phyloP scores from a whole-genome alignment of 345 rosid genomes.

The Dipteronia dyeriana region DNA sequence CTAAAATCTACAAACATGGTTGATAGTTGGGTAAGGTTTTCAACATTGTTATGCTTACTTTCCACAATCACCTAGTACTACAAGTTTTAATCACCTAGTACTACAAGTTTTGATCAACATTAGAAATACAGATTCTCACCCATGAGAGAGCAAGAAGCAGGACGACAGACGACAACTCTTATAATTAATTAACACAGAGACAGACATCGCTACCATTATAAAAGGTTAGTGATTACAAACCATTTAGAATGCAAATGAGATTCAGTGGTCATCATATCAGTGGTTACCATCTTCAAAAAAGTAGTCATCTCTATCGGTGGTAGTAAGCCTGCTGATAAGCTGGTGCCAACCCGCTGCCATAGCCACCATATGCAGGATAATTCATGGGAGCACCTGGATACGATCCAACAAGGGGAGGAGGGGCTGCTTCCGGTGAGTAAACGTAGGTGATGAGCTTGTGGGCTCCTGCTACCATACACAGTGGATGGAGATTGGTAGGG shows the following conservation, averaged over 20 bases:
- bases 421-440: constrained; percentile 64
- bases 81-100: too few relatives aligned
- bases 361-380: constrained; percentile 62
- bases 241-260: constrained; percentile 49
- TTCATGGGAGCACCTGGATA: constrained; percentile 62
- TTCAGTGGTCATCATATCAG: constrained; percentile 59
- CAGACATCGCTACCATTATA: constrained; percentile 50
- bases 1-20: constrained; percentile 27
- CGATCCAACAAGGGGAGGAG: constrained; percentile 47
- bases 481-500: constrained; percentile 74
- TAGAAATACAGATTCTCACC: constrained; percentile 61
- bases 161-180: constrained; percentile 22
- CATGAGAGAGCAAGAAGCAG: constrained; percentile 35
- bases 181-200: constrained; percentile 63
- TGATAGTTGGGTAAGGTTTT: constrained; percentile 25
- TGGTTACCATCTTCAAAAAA: constrained; percentile 61
- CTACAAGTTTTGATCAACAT: constrained; percentile 53
- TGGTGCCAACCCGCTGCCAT: constrained; percentile 59
- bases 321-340: constrained; percentile 86
- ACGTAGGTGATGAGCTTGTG: constrained; percentile 51
- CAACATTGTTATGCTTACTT: constrained; percentile 46
- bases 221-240: constrained; percentile 81
- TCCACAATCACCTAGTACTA: constrained; percentile 63
- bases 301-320: constrained; percentile 67
- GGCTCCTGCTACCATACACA: constrained; percentile 62